These are phyloP conservation scores for Cicer pinnatifidum DNA, from an alignment of 306 rosid species.

Conservation along the genomic window DNA sequence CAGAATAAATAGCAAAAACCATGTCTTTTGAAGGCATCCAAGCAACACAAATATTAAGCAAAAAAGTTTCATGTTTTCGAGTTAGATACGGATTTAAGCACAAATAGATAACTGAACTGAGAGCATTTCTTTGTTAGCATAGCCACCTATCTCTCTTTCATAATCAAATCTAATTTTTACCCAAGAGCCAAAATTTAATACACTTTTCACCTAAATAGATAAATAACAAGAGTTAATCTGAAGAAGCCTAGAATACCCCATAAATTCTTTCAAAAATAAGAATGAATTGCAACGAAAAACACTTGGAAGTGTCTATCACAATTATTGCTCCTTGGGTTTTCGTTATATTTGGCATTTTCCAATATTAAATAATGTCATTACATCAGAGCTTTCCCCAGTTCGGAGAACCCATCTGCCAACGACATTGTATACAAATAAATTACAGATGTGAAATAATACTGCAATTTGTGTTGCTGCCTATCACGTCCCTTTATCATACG, in stretches of 20 bases:
- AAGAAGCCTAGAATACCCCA: not conserved
- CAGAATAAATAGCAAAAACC: no score
- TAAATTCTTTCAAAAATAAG: not conserved
- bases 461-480: not conserved
- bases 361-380: conserved; percentile 20
- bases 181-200: no score
- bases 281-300: not conserved
- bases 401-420: conserved; percentile 14
- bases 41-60: no score
- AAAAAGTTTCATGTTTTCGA: no score
- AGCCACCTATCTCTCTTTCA: not conserved
- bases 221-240: not conserved
- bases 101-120: not conserved
- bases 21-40: no score
- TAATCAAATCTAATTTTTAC: no score
- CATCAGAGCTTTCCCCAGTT: conserved; percentile 36
- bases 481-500: conserved; percentile 17
- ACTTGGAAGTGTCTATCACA: not conserved
- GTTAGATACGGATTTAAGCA: not conserved
- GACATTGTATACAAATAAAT: conserved; percentile 37
- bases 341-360: not conserved
- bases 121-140: not conserved
- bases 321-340: not conserved
- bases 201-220: not conserved
- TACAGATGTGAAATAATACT: conserved; percentile 24